These are phyloP conservation scores for Calonectria hongkongensis DNA, from an alignment of 2,329 filamentous ascomycete genomes.

Conservation along the genomic window DNA sequence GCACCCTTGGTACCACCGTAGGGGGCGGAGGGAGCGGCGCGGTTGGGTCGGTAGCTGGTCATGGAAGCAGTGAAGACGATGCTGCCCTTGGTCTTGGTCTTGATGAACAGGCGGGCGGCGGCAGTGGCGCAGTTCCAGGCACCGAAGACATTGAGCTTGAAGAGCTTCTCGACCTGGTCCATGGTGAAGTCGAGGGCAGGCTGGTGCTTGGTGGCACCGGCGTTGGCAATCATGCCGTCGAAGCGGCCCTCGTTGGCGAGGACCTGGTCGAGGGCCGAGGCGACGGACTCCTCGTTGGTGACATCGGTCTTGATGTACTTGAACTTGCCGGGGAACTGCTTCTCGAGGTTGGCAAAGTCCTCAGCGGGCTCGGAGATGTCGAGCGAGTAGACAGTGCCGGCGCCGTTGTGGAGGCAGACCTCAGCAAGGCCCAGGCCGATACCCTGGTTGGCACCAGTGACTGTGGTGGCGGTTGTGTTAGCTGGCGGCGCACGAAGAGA, in stretches of 20 bases:
- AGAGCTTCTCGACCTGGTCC: conserved; percentile 60
- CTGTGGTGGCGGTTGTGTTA: conserved; percentile 41
- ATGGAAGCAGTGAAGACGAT: conserved; percentile 69
- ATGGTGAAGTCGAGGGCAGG: conserved; percentile 66
- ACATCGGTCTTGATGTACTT: conserved; percentile 68
- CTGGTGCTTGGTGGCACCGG: conserved; percentile 71
- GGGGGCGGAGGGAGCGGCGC: conserved; percentile 63
- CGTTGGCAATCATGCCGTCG: conserved; percentile 70
- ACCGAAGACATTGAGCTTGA: conserved; percentile 62
- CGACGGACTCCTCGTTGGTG: conserved; percentile 63
- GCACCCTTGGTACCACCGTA: conserved; percentile 68
- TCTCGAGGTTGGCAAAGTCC: conserved; percentile 57
- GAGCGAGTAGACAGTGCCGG: conserved; percentile 56
- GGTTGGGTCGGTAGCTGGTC: conserved; percentile 69
- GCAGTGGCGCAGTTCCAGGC: conserved; percentile 67
- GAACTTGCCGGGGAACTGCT: conserved; percentile 64
- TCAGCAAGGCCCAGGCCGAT: conserved; percentile 68
- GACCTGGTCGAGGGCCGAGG: conserved; percentile 63
- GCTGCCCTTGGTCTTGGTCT: conserved; percentile 58
- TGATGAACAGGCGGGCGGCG: conserved; percentile 65
- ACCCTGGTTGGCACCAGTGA: conserved; percentile 66
- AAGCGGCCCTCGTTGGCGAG: conserved; percentile 62
- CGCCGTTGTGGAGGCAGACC: conserved; percentile 66
- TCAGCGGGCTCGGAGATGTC: conserved; percentile 55
- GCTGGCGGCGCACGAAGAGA: not conserved